Conservation (phyloP, 1,284 basidiomycete species). For the Chalciporus sp. region DNA sequence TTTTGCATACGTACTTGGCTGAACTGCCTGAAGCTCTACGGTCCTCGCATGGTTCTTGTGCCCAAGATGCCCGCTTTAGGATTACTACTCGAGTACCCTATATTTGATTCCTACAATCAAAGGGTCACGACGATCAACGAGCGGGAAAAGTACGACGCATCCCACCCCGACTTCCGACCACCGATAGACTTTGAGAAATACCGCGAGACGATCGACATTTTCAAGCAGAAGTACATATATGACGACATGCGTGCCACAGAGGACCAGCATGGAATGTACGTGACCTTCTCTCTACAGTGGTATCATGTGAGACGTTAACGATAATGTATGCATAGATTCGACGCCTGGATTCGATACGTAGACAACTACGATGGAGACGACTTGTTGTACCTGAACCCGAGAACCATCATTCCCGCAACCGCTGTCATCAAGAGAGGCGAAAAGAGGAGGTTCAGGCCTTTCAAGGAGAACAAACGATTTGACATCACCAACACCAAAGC, state of each 20-base stretch:
- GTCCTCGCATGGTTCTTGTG: constrained; percentile 79
- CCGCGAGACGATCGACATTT: constrained; percentile 66
- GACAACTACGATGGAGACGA: constrained; percentile 73
- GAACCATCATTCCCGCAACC: constrained; percentile 68
- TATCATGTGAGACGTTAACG: background rate
- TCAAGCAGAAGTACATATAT: constrained; percentile 87
- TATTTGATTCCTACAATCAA: constrained; percentile 81
- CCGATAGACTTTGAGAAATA: constrained; percentile 74
- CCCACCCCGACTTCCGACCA: constrained; percentile 60
- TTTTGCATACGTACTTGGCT: background rate
- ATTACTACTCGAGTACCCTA: constrained; percentile 90
- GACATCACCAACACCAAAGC: constrained; percentile 59
- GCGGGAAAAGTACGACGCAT: constrained; percentile 45
- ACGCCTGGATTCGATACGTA: constrained; percentile 71
- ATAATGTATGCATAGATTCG: constrained; percentile 52
- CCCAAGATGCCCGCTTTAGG: constrained; percentile 98
- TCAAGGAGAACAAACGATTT: constrained; percentile 67
- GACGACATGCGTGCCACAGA: constrained; percentile 83
- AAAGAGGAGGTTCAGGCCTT: constrained; percentile 58
- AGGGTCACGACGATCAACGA: constrained; percentile 64
- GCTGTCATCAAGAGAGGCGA: constrained; percentile 65
- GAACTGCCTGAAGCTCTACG: constrained; percentile 55
- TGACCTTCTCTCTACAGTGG: constrained; percentile 18
- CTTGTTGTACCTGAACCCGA: constrained; percentile 68
- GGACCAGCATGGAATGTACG: constrained; percentile 77